Evolutionary conservation across 2,329 filamentous ascomycete species (phyloP), one percentile per base, ranked within the genome.

Genomic region (Talaromyces pinophilus): DNA sequence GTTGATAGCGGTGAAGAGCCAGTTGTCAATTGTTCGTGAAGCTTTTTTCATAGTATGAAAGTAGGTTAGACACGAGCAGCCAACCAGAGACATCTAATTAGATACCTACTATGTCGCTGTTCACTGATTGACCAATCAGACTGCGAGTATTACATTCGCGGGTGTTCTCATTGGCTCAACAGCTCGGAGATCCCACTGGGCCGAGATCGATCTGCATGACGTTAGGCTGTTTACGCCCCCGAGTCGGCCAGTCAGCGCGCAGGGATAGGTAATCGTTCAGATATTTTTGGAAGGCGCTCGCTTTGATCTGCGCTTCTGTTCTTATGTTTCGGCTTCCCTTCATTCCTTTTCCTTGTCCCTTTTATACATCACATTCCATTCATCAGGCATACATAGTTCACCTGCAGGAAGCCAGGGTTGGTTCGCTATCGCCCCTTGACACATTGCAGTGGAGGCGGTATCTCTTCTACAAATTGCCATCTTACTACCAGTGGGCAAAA

Each of bases 161-260:
- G 25, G 3, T 25, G 33, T 7, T 22, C 10, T 44, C 42, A 59
- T 42, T 64, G 63, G 54, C 28, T 60, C 25, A 7, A 13, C 13
- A 46, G 57, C 38, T 28, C 8, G 7, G 8, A 19, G 22, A 40
- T n/a, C 13, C 40, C 54, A 40, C 57, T 15, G n/a, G 15, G 38
- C 22, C 22, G 38, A 44, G 57, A 28, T 46, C 22, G 38, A 30
- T 44, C 57, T 60, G 57, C 57, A 60, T 60, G 38, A 60, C 57
- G 57, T 44, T 59, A 46, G 11, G 35, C 57, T 44, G 38, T 28
- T n/a, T 42, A 15, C 30, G 55, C 19, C 35, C 33, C 33, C 38
- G 15, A 5, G 15, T 13, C 22, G 5, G 57, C 57, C 57, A 60
- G 46, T 60, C 38, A 60, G 22, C 28, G 17, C 38, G 57, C 10